Percentiles rank a stretch among this genome's conserved stretches.
Conservation (phyloP, 2,329 filamentous ascomycete genomes). For the Monosporascus sp. region DNA sequence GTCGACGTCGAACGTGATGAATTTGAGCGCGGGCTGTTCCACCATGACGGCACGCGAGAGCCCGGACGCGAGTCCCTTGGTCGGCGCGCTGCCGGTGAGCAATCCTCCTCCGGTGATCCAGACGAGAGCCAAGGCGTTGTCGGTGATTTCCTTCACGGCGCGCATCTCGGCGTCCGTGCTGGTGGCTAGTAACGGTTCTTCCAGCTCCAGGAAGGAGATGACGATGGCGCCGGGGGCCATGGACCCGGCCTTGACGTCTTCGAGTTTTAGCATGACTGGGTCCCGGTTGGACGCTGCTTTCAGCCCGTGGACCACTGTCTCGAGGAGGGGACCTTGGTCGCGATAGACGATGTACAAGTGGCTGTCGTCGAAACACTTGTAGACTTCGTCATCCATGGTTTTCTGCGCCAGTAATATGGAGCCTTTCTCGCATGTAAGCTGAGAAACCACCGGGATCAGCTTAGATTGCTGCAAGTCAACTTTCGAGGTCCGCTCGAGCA, state of each 20-base stretch:
- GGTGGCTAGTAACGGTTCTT: conserved; percentile 3
- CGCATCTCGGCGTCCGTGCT: conserved; percentile 8
- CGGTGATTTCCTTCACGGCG: conserved; percentile 9
- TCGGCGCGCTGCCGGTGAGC: conserved; percentile 3
- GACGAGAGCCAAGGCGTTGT: conserved; percentile 3
- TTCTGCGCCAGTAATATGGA: background rate
- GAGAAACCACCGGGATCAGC: background rate
- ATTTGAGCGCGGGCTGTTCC: conserved; percentile 14
- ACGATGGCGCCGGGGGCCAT: background rate
- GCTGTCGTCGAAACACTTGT: background rate
- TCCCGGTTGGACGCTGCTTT: background rate
- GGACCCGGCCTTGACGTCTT: conserved; percentile 2
- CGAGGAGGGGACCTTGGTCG: background rate
- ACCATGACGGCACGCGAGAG: conserved; percentile 10
- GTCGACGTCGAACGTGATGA: conserved; percentile 11
- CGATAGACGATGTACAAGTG: background rate
- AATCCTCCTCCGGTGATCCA: conserved; percentile 9
- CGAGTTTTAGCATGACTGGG: background rate
- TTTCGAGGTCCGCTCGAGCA: background rate
- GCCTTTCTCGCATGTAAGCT: background rate
- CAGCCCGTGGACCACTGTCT: conserved; percentile 1
- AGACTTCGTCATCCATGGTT: background rate
- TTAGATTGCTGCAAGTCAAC: background rate
- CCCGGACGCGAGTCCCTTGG: conserved; percentile 4
- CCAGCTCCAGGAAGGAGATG: conserved; percentile 6